A percentile compares a stretch with the other conserved stretches of the same genome.
Conservation (phyloP, 2,329 filamentous ascomycete genomes). For the Fusarium redolens region DNA sequence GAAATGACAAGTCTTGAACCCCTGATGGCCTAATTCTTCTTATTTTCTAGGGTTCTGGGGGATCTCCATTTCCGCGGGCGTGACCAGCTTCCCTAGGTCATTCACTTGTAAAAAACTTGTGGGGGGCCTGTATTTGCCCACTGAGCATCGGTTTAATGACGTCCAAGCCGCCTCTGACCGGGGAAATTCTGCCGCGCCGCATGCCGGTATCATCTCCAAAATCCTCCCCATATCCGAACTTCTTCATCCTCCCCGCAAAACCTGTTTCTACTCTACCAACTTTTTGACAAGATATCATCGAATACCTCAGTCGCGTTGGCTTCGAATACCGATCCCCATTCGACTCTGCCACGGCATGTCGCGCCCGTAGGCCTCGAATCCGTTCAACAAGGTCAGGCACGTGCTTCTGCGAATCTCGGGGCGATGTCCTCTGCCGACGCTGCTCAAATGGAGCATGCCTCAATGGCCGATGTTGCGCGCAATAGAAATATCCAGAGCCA, state of each 20-base stretch:
- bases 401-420: constrained; percentile 33
- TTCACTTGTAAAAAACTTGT: constrained; percentile 18
- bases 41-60: constrained; percentile 29
- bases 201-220: constrained; percentile 37
- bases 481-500: constrained; percentile 48
- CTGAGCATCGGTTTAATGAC: constrained; percentile 45
- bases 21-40: constrained; percentile 12
- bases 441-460: constrained; percentile 67
- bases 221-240: constrained; percentile 30
- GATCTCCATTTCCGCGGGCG: constrained; percentile 22
- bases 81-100: constrained; percentile 35
- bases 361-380: constrained; percentile 33
- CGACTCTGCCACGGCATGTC: constrained; percentile 41
- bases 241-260: constrained; percentile 17
- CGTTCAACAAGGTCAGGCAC: constrained; percentile 38
- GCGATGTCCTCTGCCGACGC: constrained; percentile 68
- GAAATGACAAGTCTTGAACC: constrained; percentile 7
- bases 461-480: constrained; percentile 64
- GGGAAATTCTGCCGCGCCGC: constrained; percentile 45
- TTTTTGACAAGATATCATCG: background rate
- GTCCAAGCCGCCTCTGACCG: constrained; percentile 43
- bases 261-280: constrained; percentile 12
- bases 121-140: constrained; percentile 21
- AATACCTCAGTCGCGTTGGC: constrained; percentile 8
- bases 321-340: constrained; percentile 2